Percentiles rank a stretch among this genome's conserved stretches.
Conservation (phyloP, 192 early-diverging fungal species). For the Backusella mclennaniae region DNA sequence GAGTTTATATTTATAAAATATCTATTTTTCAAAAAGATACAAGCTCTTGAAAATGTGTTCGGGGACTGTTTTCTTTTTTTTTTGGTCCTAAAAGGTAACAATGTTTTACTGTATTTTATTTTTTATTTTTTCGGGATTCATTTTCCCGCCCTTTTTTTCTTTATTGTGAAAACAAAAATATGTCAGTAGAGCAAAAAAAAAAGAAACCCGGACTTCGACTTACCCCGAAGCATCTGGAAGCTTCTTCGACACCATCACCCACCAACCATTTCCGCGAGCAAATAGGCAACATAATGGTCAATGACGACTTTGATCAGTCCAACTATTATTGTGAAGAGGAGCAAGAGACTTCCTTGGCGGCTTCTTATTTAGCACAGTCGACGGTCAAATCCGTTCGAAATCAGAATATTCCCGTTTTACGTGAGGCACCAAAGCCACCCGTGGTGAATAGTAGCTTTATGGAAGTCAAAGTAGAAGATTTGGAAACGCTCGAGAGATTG, state of each 20-base stretch:
- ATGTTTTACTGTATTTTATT: no score
- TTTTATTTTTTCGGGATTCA: not conserved
- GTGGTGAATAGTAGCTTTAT: constrained; percentile 3
- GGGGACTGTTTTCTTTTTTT: no score
- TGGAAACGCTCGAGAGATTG: constrained; percentile 71
- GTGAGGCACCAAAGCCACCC: constrained; percentile 3
- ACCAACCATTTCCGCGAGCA: constrained; percentile 18
- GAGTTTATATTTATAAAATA: no score
- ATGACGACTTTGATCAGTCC: not conserved
- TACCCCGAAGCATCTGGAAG: not conserved
- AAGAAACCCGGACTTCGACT: constrained; percentile 12
- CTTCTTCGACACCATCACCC: not conserved
- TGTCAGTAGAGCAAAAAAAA: constrained; percentile 3
- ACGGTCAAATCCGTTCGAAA: not conserved
- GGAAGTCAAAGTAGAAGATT: constrained; percentile 59
- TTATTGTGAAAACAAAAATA: not conserved
- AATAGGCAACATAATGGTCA: constrained; percentile 20
- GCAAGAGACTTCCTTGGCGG: constrained; percentile 16
- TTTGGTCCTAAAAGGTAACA: no score
- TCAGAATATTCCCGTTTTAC: not conserved
- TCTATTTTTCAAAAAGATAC: no score
- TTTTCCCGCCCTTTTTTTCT: not conserved
- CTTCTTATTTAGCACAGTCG: not conserved
- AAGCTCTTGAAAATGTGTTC: no score
- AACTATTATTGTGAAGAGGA: not conserved